Evolutionary conservation across 2,329 filamentous ascomycete genomes (phyloP), one percentile per base, ranked within the genome.

Genomic region (Fusarium concolor): DNA sequence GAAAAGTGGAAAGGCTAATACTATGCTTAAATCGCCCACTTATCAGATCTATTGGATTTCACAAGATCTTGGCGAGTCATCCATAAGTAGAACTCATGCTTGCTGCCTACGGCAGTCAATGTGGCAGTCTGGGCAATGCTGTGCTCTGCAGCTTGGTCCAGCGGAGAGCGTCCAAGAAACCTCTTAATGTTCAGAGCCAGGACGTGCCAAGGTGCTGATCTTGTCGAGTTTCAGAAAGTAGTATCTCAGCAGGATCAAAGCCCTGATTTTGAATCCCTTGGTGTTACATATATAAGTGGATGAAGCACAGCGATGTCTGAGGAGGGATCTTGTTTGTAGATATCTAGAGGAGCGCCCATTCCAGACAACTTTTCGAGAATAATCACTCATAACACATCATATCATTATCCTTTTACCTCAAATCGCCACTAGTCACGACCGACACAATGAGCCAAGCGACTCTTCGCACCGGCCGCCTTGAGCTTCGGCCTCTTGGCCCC

Each of bases 191-290:
- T 17, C 26, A 38, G 42, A n/a, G 28, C 43, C 43, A 63, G 28
- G 20, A 43, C 15, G 22, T 59, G 65, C 65, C 65, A 67, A 67
- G 65, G 55, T 67, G 65, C 41, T 68, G 64, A 67, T 68, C 64
- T 68, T 55, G 44, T 46, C 49, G n/a, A 33, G 47, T 68, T 67
- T 60, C 65, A 65, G 53, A 59, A 37, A 38, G 22, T 28, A 51
- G 41, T 39, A 63, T 33, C 57, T 56, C 28, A 62, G 37, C 44
- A 51, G 35, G 52, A 64, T 46, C 35, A 24, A 14, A 33, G 59
- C 59, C 59, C 61, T 64, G 59, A 28, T 50, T 37, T 60, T 49
- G 42, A 29, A 28, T 26, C 47, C 56, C 31, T 67, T 45, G 62
- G 37, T 49, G 38, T 28, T 46, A 5, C 44, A 39, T 68, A 64